Base-by-base conservation (phyloP, 768 basidiomycete genomes). In the Rhodotorula paludigena region DNA sequence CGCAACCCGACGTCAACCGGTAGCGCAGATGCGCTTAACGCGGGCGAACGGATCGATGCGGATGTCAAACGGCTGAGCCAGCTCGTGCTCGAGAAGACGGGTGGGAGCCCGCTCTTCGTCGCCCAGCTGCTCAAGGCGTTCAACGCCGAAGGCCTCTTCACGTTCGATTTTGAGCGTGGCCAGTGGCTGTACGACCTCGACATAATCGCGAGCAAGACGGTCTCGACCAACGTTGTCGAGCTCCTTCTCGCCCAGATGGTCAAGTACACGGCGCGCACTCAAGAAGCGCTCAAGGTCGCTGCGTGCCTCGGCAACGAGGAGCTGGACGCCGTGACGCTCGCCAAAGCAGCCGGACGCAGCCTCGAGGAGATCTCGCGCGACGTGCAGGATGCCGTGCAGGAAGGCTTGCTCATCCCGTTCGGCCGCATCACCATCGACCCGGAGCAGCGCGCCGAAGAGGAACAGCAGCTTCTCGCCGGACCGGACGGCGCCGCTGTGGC, bases 281-380 rank as follows among this genome's bases (percentile, higher is more conserved):
- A 64, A 39, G 15, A 47, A 0, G 59, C 56, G 8, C 63, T 72
- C 44, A 57, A 64, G 56, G 57, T 68, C 54, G 66, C 66, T 21
- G 71, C 71, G 0, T 72, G 71, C 36, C 53, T 72, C 38, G 71
- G 71, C 14, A 68, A 57, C 45, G 66, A 64, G 60, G 66, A 72
- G 38, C 23, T 62, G 5, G 16, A 39, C 6, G 33, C 57, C 23
- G 35, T 3, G 10, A 36, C 57, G 59, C 62, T 72, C 16, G 66
- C 66, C 7, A n/a, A 44, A 11, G 71, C 71, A 18, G 52, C 63
- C 0, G 48, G 32, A 6, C 30, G 51, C 32, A 41, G 63, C 10
- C 5, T 61, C 14, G 39, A 49, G 7, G 66, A 72, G 32, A 11
- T 72, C 28, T 60, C 55, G 38, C 45, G 59, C 23, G 71, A 68